Base-by-base conservation (phyloP, 2,329 filamentous ascomycete genomes). In the Verticillium nubilum region DNA sequence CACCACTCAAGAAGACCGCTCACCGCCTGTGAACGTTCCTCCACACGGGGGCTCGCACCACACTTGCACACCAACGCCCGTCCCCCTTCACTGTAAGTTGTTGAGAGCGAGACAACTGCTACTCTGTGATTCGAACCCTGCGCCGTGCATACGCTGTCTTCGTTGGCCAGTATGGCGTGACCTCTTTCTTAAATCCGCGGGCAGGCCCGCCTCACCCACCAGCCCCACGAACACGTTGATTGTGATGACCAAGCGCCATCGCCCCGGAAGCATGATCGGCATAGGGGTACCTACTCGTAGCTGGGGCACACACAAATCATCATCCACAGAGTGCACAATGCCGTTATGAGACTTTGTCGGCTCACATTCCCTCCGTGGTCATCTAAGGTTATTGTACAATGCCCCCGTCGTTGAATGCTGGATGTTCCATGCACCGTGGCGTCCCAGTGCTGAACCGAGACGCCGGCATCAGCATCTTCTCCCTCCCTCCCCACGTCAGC, bases 111-210 rank as follows among this genome's bases (percentile, higher is more conserved):
- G 47, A 55, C 28, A 58, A 53, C 37, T 37, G 47, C 58, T 60
- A 60, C 42, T 23, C 19, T 47, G 42, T 47, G 42, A 47, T 47
- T 54, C 33, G 59, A n/a, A 57, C 56, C 58, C 63, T 58, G 59
- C 56, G 56, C 50, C 54, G 61, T 66, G 54, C 59, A 59, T 56
- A 58, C 58, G 47, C 27, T 37, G 15, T 37, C 13, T 37, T 17
- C 33, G 33, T 17, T 17, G 4, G 15, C 6, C 12, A 4, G 42
- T 19, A 47, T 47, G 42, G 42, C 42, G 42, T 25, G 42, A 47
- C 42, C 19, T 10, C n/a, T 13, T 31, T 31, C 29, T 25, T 47
- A 23, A 25, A 47, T n/a, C 42, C 42, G 19, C 42, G 42, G 42
- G 12, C 42, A 47, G 42, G 42, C 42, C 42, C 42, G 42, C 42